Conservation (phyloP, 768 basidiomycete species). For the Tylopilus rubrobrunneus region DNA sequence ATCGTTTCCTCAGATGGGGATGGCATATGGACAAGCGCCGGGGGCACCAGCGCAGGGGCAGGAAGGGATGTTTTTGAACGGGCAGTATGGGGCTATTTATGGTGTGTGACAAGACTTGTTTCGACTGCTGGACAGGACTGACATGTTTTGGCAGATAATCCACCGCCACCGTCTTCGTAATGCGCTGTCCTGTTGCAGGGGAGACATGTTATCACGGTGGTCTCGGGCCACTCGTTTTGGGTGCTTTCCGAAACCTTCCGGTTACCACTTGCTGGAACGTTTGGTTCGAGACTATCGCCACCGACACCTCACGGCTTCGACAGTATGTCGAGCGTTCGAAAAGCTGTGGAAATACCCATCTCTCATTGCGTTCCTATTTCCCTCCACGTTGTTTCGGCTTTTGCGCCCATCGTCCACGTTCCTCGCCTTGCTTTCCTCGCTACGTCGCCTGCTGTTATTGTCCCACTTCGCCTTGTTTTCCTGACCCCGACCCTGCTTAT, state of each 20-base stretch:
- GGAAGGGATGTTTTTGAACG: conserved; percentile 21
- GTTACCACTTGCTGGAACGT: too few relatives aligned
- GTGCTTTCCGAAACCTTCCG: too few relatives aligned
- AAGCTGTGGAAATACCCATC: background rate
- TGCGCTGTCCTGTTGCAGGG: background rate
- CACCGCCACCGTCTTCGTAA: conserved; percentile 6
- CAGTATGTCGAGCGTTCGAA: background rate
- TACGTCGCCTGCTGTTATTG: background rate
- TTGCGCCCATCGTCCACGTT: background rate
- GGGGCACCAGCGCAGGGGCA: conserved; percentile 14
- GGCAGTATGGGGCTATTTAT: conserved; percentile 26
- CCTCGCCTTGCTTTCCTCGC: background rate
- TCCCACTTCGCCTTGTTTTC: background rate
- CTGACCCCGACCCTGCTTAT: background rate
- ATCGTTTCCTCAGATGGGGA: conserved; percentile 46
- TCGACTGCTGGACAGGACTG: background rate
- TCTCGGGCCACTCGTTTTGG: background rate
- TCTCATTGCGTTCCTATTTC: too few relatives aligned
- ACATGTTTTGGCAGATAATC: conserved; percentile 7
- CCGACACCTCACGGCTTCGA: too few relatives aligned
- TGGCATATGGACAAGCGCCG: conserved; percentile 32
- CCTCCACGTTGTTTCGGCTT: too few relatives aligned
- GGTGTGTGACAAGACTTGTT: conserved; percentile 17
- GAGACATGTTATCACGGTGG: background rate
- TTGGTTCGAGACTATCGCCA: too few relatives aligned